Evolutionary conservation across 192 early-diverging fungal species (phyloP), one percentile per base, ranked within the genome.

Genomic region (Gryganskiella cystojenkinii): DNA sequence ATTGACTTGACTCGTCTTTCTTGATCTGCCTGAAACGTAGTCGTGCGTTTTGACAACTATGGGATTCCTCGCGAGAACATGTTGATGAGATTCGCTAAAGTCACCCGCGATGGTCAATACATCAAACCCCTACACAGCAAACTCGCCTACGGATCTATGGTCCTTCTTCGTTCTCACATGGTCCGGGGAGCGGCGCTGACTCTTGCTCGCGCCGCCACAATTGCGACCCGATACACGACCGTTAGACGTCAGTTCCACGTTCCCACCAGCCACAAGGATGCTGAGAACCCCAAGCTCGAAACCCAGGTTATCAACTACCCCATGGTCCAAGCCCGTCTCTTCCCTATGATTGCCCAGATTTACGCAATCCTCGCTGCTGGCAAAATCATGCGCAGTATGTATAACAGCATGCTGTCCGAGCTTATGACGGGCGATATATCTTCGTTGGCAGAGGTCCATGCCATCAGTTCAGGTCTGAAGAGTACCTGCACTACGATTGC

Each of bases 81-180:
- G 87, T 67, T 96, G 64, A 91, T 92, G 89, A 83, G 91, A n/a
- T 93, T 91, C 80, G 87, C 93, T 34, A 82, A 83, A n/a, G 91
- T 95, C 6, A 86, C 87, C 50, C 70, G 79, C 45, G 84, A 89
- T 43, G 94, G 93, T 28, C 65, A 82, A 46, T 92, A 92, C 73
- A 73, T 79, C 66, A 85, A 83, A 22, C 93, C 94, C 22, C 82
- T 89, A 19, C 88, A 89, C 69, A 83, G 83, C 60, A 86, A 78
- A 85, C 85, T 95, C 30, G 73, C 90, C 10, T 94, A 93, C 74
- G 92, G 93, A 25, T 90, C 88, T 15, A 93, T 95, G 93, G 88
- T 94, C 33, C 84, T 85, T 33, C 85, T 93, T 34, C 88, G 94
- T 56, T 89, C 90, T 0, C 80, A 82, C 31, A 91, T 95, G 64